phyloP scores from a whole-genome alignment of 78 protist genomes.

The Cavenderia fasciculata region DNA sequence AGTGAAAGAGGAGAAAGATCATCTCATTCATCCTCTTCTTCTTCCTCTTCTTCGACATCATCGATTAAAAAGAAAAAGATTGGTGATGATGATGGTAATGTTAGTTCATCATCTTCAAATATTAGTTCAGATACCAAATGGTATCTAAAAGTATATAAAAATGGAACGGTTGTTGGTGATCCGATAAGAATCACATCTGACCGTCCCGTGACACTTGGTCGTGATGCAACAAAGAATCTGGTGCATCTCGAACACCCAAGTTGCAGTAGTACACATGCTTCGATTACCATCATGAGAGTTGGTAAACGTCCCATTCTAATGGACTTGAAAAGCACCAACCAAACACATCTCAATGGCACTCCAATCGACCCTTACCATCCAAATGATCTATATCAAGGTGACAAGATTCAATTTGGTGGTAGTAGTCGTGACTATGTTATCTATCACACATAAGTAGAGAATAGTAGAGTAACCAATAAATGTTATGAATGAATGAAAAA shows the following conservation, averaged over 20 bases:
- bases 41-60: too few relatives aligned
- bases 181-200: neutral
- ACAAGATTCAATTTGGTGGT: slow-evolving; percentile 65
- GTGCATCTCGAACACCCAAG: slow-evolving; percentile 53
- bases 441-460: neutral
- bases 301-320: slow-evolving; percentile 11
- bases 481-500: neutral
- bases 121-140: neutral
- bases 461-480: too few relatives aligned
- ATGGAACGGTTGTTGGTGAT: neutral
- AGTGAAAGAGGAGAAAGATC: neutral
- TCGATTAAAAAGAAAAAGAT: neutral
- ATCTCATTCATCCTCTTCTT: too few relatives aligned
- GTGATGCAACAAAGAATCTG: slow-evolving; percentile 24
- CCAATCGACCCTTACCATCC: slow-evolving; percentile 40
- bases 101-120: neutral
- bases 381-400: slow-evolving; percentile 47
- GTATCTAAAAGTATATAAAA: slow-evolving; percentile 49
- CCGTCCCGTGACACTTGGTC: slow-evolving; percentile 23
- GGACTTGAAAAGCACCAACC: slow-evolving; percentile 52
- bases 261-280: slow-evolving; percentile 60
- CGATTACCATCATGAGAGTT: neutral
- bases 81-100: neutral
- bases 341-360: slow-evolving; percentile 54
- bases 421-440: slow-evolving; percentile 68